Conservation (phyloP, 1,284 basidiomycete species). For the Melanopsichium pennsylvanicum region DNA sequence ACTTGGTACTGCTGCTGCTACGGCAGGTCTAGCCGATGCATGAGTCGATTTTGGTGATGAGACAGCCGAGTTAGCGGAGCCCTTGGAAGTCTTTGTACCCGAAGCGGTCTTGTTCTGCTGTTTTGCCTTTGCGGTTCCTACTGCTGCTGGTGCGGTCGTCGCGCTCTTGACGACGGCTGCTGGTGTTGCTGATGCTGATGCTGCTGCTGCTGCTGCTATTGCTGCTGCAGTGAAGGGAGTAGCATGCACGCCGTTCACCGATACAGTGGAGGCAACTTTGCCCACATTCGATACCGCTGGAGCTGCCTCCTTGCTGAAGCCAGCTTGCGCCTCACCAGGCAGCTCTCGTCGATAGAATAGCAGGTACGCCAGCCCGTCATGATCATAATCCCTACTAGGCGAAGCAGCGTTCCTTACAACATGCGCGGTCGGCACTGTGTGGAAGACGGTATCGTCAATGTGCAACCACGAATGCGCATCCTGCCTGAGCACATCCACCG, state of each 20-base stretch:
- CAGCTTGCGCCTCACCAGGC: constrained; percentile 15
- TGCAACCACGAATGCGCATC: constrained; percentile 81
- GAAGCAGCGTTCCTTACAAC: constrained; percentile 72
- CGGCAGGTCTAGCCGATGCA: constrained; percentile 8
- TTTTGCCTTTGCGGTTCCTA: constrained; percentile 9
- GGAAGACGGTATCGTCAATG: constrained; percentile 80
- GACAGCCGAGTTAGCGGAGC: constrained; percentile 10
- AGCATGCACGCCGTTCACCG: constrained; percentile 14
- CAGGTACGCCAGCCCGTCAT: constrained; percentile 75
- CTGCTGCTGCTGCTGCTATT: constrained; percentile 1
- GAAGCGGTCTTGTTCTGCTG: constrained; percentile 9
- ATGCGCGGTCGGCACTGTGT: constrained; percentile 77
- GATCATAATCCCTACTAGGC: constrained; percentile 57
- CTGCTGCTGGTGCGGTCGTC: not conserved
- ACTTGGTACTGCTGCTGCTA: not conserved
- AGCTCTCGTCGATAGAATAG: constrained; percentile 76
- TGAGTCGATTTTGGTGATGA: constrained; percentile 24
- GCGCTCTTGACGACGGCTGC: not conserved
- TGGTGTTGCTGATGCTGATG: constrained; percentile 1
- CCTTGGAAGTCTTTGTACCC: constrained; percentile 12
- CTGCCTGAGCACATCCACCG: constrained; percentile 85
- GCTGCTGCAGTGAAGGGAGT: not conserved
- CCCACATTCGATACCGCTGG: not conserved
- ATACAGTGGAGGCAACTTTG: not conserved
- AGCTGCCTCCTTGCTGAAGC: not conserved